phyloP scores from a whole-genome alignment of 2,329 filamentous ascomycete genomes.

The Ceratocystis diversiconidia region DNA sequence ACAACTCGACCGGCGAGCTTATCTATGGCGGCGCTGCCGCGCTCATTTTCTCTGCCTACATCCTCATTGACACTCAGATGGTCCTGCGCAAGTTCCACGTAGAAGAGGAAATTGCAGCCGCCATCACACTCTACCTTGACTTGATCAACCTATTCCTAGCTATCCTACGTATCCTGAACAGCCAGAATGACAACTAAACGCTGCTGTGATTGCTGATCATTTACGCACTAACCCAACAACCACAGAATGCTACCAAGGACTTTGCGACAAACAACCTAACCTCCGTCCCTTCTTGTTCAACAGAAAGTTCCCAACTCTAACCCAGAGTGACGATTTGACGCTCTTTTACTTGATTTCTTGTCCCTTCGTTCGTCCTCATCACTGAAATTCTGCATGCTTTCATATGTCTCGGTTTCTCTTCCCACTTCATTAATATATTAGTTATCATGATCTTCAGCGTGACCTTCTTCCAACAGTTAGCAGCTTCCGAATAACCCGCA shows the following conservation, averaged over 20 bases:
- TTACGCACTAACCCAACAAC: too few species aligned
- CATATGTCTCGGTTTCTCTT: neutral
- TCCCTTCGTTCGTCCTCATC: neutral
- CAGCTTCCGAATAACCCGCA: neutral
- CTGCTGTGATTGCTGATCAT: neutral
- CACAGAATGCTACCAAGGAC: too few species aligned
- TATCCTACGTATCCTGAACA: constrained; percentile 91
- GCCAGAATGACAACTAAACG: constrained; percentile 75
- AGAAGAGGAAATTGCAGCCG: constrained; percentile 92
- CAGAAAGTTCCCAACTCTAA: neutral
- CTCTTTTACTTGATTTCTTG: neutral
- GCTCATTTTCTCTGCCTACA: constrained; percentile 85
- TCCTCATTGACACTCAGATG: constrained; percentile 90
- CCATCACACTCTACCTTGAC: constrained; percentile 89
- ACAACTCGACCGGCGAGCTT: constrained; percentile 67
- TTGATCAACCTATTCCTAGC: constrained; percentile 94
- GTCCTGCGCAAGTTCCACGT: constrained; percentile 93
- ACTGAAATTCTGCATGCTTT: neutral
- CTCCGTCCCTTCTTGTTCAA: too few species aligned
- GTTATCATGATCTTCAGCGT: neutral
- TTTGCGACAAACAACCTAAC: too few species aligned
- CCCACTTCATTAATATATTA: neutral
- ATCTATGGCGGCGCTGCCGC: constrained; percentile 71
- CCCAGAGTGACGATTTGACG: neutral
- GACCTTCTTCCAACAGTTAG: neutral